Percentiles rank a stretch among this genome's conserved stretches.
Conservation (phyloP, 768 basidiomycete genomes). For the Strobilomyces confusus region DNA sequence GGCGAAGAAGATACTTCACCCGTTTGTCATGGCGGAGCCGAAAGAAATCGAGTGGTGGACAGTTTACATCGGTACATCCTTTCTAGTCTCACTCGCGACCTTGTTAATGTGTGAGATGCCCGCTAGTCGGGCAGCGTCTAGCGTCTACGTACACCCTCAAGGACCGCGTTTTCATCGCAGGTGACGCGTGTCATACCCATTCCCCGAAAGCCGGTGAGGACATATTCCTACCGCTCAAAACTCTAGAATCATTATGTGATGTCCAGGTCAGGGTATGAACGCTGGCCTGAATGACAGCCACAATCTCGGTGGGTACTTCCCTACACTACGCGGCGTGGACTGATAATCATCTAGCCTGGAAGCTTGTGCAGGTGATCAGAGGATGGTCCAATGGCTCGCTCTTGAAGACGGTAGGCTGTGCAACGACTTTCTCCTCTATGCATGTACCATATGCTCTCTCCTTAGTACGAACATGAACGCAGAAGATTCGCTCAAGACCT, state of each 20-base stretch:
- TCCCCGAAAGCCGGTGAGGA: slow-evolving; percentile 58
- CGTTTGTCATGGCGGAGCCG: slow-evolving; percentile 40
- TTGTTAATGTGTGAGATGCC: neutral
- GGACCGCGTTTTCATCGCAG: slow-evolving; percentile 70
- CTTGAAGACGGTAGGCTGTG: slow-evolving; percentile 38
- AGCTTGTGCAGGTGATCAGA: slow-evolving; percentile 17
- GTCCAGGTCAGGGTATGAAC: slow-evolving; percentile 51
- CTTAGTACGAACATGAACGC: slow-evolving; percentile 67
- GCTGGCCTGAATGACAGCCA: slow-evolving; percentile 74
- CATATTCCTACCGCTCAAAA: neutral
- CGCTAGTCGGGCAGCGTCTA: slow-evolving; percentile 67
- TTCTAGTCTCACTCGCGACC: neutral
- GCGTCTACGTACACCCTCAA: slow-evolving; percentile 41
- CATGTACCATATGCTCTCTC: no score
- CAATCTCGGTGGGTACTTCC: slow-evolving; percentile 46
- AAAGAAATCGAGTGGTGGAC: slow-evolving; percentile 69
- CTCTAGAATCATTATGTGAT: neutral
- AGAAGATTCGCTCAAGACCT: slow-evolving; percentile 63
- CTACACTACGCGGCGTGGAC: slow-evolving; percentile 37
- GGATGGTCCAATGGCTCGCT: slow-evolving; percentile 37
- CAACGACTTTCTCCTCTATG: no score
- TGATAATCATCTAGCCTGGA: slow-evolving; percentile 45
- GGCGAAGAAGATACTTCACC: slow-evolving; percentile 51
- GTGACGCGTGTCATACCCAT: slow-evolving; percentile 71
- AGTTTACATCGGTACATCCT: slow-evolving; percentile 55